Conservation (phyloP, 495 filamentous ascomycete genomes). For the Hypoxylon fragiforme region DNA sequence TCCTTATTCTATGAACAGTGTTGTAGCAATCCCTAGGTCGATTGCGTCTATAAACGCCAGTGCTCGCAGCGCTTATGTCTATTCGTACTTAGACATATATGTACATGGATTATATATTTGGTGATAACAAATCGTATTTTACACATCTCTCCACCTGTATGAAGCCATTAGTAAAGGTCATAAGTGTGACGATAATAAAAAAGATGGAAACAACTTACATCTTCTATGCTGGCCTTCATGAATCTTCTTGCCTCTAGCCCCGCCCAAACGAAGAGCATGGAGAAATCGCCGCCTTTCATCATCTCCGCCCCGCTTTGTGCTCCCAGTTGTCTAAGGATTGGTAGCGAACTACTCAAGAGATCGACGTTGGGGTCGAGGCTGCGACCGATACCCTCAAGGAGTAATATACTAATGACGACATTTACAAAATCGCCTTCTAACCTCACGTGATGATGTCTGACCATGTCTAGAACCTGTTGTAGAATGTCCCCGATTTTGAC, state of each 20-base stretch:
- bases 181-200: neutral
- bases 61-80: constrained; percentile 21
- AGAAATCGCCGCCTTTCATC: constrained; percentile 74
- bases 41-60: constrained; percentile 14
- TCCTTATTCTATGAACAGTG: constrained; percentile 11
- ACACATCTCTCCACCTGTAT: constrained; percentile 71
- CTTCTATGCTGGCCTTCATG: constrained; percentile 84
- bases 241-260: constrained; percentile 87
- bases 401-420: constrained; percentile 90
- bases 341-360: constrained; percentile 81
- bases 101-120: constrained; percentile 70
- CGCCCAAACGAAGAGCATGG: constrained; percentile 94
- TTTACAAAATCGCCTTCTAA: constrained; percentile 99
- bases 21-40: constrained; percentile 1
- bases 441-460: constrained; percentile 88
- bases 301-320: constrained; percentile 71
- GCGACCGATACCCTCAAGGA: constrained; percentile 93
- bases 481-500: constrained; percentile 96
- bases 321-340: constrained; percentile 87
- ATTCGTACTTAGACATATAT: constrained; percentile 2
- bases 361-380: constrained; percentile 85
- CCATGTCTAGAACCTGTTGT: constrained; percentile 88
- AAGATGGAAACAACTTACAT: constrained; percentile 57
- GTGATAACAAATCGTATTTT: constrained; percentile 79
- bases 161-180: constrained; percentile 30